Evolutionary conservation across 257 asterid genomes (phyloP).

Genomic region (Dorcoceras hygrometricum): DNA sequence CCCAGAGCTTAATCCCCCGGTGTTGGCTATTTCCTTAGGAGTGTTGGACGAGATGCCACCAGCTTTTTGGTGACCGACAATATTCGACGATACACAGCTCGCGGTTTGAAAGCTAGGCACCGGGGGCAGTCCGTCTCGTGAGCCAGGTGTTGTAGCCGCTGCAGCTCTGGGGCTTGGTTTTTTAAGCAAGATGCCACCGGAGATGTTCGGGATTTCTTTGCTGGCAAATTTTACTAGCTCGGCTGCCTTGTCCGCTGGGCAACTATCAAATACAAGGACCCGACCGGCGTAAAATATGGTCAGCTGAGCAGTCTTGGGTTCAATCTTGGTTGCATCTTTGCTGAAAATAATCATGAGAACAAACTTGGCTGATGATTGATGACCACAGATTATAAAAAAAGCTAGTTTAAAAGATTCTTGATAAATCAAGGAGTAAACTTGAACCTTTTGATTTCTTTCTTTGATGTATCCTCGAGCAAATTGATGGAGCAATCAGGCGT

Average conservation of each 20-base stretch:
- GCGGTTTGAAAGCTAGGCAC: constrained; percentile 16
- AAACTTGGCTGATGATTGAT: neutral
- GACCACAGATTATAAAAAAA: neutral
- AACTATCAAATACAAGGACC: constrained; percentile 61
- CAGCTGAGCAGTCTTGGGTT: constrained; percentile 45
- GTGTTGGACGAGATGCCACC: constrained; percentile 26
- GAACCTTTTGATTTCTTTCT: constrained; percentile 36
- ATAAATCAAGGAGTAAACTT: neutral
- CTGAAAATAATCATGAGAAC: constrained; percentile 28
- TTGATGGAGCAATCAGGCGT: constrained; percentile 19
- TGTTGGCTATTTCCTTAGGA: constrained; percentile 17
- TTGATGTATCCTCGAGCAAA: constrained; percentile 27
- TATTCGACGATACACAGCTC: constrained; percentile 23
- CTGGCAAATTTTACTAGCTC: constrained; percentile 53
- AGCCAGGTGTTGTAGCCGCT: neutral
- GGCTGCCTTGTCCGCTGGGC: constrained; percentile 46
- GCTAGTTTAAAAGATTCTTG: neutral
- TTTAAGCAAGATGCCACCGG: constrained; percentile 27
- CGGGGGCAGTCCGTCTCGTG: constrained; percentile 30
- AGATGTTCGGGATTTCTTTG: constrained; percentile 34
- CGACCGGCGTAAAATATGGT: constrained; percentile 68
- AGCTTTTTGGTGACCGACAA: constrained; percentile 17
- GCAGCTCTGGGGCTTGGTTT: constrained; percentile 15
- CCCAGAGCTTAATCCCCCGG: constrained; percentile 1
- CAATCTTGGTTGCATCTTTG: constrained; percentile 32